phyloP scores from a whole-genome alignment of 2,329 filamentous ascomycete genomes.

The Oidium heveae region DNA sequence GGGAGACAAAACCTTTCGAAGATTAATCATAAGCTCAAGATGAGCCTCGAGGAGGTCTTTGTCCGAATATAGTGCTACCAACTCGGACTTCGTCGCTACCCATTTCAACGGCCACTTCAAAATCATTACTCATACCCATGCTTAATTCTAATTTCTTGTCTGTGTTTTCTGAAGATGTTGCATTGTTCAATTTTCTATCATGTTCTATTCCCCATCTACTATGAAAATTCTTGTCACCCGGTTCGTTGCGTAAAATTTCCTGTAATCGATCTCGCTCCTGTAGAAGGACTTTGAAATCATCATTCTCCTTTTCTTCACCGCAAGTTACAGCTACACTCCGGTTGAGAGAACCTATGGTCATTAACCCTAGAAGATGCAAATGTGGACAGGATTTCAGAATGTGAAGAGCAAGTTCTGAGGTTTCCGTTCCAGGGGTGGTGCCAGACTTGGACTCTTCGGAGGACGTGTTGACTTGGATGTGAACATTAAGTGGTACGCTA shows the following conservation, averaged over 20 bases:
- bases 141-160: slow-evolving; percentile 52
- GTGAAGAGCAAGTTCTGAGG: slow-evolving; percentile 38
- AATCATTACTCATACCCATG: slow-evolving; percentile 98
- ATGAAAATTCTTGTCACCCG: not conserved
- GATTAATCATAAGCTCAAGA: too few species aligned
- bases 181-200: slow-evolving; percentile 29
- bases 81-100: slow-evolving; percentile 80
- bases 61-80: slow-evolving; percentile 82
- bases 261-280: slow-evolving; percentile 47
- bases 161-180: slow-evolving; percentile 30
- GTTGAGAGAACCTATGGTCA: slow-evolving; percentile 95
- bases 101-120: slow-evolving; percentile 60
- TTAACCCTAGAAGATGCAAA: slow-evolving; percentile 55
- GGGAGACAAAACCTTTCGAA: too few species aligned
- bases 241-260: slow-evolving; percentile 27
- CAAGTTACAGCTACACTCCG: slow-evolving; percentile 46
- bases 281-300: slow-evolving; percentile 53
- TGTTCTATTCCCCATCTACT: slow-evolving; percentile 22
- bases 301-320: slow-evolving; percentile 78
- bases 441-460: slow-evolving; percentile 73
- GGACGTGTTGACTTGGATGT: slow-evolving; percentile 89
- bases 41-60: slow-evolving; percentile 26
- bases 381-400: slow-evolving; percentile 47
- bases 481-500: slow-evolving; percentile 25
- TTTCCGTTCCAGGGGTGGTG: slow-evolving; percentile 38